Percentiles rank a stretch among this genome's conserved stretches.
phyloP scores from a whole-genome alignment of 257 asterid species.

The Solanum appendiculatum region DNA sequence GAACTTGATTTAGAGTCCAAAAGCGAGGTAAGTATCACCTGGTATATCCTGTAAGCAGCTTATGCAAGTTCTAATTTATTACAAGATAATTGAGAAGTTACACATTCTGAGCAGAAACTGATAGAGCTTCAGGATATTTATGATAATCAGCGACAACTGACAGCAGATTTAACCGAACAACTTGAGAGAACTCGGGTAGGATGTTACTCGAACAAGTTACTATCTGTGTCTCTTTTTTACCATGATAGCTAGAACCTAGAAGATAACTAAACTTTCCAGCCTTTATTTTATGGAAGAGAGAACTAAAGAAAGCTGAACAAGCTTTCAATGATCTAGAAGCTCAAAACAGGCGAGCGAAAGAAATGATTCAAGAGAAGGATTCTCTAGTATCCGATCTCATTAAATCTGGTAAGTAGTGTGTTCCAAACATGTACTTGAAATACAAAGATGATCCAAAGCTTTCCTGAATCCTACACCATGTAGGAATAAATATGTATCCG shows the following conservation, averaged over 20 bases:
- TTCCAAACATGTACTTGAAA: background rate
- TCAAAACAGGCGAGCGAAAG: conserved; percentile 20
- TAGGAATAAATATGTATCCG: background rate
- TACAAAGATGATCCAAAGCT: background rate
- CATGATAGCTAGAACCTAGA: background rate
- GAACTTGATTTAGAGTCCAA: conserved; percentile 18
- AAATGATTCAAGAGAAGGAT: conserved; percentile 28
- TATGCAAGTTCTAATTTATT: background rate
- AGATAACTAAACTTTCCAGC: background rate
- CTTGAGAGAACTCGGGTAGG: conserved; percentile 38
- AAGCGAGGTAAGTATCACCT: conserved; percentile 6
- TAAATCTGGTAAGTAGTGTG: conserved; percentile 17
- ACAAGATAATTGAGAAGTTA: background rate
- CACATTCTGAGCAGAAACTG: conserved; percentile 24
- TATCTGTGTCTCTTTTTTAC: background rate
- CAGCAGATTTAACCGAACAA: conserved; percentile 28
- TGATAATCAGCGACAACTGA: conserved; percentile 33
- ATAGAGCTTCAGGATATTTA: conserved; percentile 36
- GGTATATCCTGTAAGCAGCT: background rate
- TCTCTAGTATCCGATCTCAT: conserved; percentile 19
- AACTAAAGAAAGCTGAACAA: conserved; percentile 26
- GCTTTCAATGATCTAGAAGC: conserved; percentile 32
- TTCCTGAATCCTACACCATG: background rate
- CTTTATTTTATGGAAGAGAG: conserved; percentile 23
- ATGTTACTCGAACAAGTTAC: background rate